These are phyloP conservation scores for Choiromyces venosus DNA, from an alignment of 495 filamentous ascomycete species.

Conservation along the genomic window DNA sequence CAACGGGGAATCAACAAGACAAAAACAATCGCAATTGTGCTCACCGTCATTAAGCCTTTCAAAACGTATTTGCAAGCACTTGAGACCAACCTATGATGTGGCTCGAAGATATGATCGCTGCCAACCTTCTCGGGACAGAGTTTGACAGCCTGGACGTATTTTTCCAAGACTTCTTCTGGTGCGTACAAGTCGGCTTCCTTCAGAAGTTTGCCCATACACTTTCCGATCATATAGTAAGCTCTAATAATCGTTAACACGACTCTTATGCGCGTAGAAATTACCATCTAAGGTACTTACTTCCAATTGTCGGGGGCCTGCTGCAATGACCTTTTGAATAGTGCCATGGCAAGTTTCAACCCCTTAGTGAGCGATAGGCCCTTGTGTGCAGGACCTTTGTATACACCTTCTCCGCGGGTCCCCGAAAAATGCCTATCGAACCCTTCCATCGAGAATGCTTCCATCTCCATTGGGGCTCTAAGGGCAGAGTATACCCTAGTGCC, in stretches of 20 bases:
- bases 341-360: conserved; percentile 79
- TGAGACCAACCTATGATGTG: conserved; percentile 91
- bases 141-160: conserved; percentile 69
- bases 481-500: conserved; percentile 84
- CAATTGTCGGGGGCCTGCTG: conserved; percentile 68
- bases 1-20: background rate
- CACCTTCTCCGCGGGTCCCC: conserved; percentile 57
- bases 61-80: conserved; percentile 62
- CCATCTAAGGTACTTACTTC: conserved; percentile 56
- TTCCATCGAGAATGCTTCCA: conserved; percentile 70
- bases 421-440: conserved; percentile 76
- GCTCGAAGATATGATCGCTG: conserved; percentile 82
- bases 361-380: conserved; percentile 65
- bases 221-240: conserved; percentile 82
- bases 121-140: conserved; percentile 74
- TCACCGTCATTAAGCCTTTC: conserved; percentile 6
- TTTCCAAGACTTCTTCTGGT: conserved; percentile 58
- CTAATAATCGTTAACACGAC: conserved; percentile 44
- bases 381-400: conserved; percentile 70
- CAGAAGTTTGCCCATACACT: conserved; percentile 95
- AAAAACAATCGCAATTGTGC: background rate
- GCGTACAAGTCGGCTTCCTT: conserved; percentile 40
- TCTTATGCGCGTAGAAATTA: conserved; percentile 14
- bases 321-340: conserved; percentile 71
- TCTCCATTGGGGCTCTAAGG: conserved; percentile 83